These are phyloP conservation scores for Sclerotinia borealis DNA, from an alignment of 2,329 filamentous ascomycete species.

Conservation along the genomic window DNA sequence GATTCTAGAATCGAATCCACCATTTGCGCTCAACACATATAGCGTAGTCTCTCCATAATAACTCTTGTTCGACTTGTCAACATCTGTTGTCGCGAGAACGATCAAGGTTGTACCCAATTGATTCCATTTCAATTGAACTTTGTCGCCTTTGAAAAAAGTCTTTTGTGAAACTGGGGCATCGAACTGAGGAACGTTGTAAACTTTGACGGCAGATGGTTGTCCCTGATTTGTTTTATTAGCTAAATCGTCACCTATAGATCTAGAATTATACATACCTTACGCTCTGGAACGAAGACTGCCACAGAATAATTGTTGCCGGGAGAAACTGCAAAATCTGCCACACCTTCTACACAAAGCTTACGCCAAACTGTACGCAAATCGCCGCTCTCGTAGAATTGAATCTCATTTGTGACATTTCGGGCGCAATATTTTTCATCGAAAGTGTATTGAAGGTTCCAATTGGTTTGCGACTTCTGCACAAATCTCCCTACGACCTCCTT, in stretches of 20 bases:
- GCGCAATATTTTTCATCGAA: slow-evolving; percentile 90
- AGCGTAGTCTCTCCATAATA: slow-evolving; percentile 98
- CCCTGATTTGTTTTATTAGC: slow-evolving; percentile 51
- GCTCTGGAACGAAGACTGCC: slow-evolving; percentile 91
- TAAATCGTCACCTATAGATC: background rate
- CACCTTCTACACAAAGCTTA: slow-evolving; percentile 87
- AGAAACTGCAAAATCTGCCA: slow-evolving; percentile 81
- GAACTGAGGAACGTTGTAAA: slow-evolving; percentile 90
- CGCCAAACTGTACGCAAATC: slow-evolving; percentile 88
- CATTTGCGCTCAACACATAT: slow-evolving; percentile 88
- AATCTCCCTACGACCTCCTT: slow-evolving; percentile 79
- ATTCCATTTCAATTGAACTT: slow-evolving; percentile 99
- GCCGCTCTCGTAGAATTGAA: slow-evolving; percentile 90
- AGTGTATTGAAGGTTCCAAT: slow-evolving; percentile 97
- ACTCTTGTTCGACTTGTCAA: slow-evolving; percentile 97
- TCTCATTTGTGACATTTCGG: slow-evolving; percentile 90
- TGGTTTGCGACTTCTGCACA: slow-evolving; percentile 91
- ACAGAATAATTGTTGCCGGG: slow-evolving; percentile 87
- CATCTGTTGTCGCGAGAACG: slow-evolving; percentile 93
- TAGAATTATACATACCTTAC: slow-evolving; percentile 62
- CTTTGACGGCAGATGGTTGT: slow-evolving; percentile 86
- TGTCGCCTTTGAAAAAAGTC: slow-evolving; percentile 99
- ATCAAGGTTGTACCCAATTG: slow-evolving; percentile 82
- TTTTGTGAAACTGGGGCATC: slow-evolving; percentile 81
- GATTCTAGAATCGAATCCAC: slow-evolving; percentile 86